Evolutionary conservation across 2,329 filamentous ascomycete species (phyloP), one percentile per base, ranked within the genome.

Genomic region (Fusarium papillatum): DNA sequence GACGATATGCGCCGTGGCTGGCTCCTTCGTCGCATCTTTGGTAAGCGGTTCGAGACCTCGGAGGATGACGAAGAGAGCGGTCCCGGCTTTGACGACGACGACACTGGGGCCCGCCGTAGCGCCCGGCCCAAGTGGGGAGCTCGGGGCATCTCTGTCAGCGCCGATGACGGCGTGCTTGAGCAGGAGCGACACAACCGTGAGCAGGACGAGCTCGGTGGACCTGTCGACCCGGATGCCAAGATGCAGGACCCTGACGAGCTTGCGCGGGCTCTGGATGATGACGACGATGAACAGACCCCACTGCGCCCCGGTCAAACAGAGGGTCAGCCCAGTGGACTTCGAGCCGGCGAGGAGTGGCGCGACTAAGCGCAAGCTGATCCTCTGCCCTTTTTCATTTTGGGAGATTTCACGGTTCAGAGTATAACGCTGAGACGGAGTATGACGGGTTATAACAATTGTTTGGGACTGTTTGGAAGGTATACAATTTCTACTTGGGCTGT

Each of bases 1-100:
- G 96, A 98, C 76, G 96, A 98, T 82, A 88, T 98, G 81, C 90
- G 93, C 75, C 93, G 95, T 68, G 95, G 95, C 74, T 98, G 95
- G 93, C 87, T 98, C 34, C 90, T 98, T 13, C 91, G 91, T 76
- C 91, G 93, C 63, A 92, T 98, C 75, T 93, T 98, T 71, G 95
- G 94, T 66, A 89, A 89, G 85, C 82, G 86, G 65, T 82, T 86
- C 3, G 85, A 87, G 63, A 85, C 85, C n/a, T 85, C 86, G n/a
- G 87, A 88, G 4, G 88, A 91, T 22, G 91, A 93, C 69, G 91
- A 93, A 79, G 92, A 93, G 81, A 90, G 88, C 53, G 85, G 85
- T 2, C 88, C 87, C 4, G 87, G 86, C 26, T 81, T 90, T 29
- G 86, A 87, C 9, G 78, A 82, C 36, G 76, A 82, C 50, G 75